Evolutionary conservation across 176 grass and related monocot species (phyloP), one percentile per base, ranked within the genome.

Genomic region (Oropetium thomaeum): DNA sequence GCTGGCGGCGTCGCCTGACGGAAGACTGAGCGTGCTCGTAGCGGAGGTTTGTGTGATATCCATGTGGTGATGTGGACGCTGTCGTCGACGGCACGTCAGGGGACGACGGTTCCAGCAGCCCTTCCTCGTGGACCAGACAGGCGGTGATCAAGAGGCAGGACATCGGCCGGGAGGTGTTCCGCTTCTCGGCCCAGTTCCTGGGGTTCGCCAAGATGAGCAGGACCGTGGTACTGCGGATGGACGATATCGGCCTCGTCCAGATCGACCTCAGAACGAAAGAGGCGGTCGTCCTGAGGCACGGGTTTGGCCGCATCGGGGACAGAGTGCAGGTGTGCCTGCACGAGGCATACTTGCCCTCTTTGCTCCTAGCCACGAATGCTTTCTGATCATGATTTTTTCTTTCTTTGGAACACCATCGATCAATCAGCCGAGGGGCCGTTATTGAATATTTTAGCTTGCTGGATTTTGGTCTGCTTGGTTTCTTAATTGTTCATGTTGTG

Each of bases 141-240:
- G 55, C 19, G 35, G 48, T 47, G 51, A 49, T 79, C 22, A 17
- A 13, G 16, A 19, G n/a, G 60, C n/a, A 1, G 7, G 33, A 0
- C 58, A 40, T 74, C 13, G 28, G 5, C 15, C 13, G 39, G 51
- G 29, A 4, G n/a, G 8, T 20, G 10, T 0, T 16, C 25, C 2
- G 16, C 20, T 29, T 0, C 5, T 20, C 49, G 48, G 27, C 48
- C 0, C 0, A 1, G 8, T 51, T 83, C 17, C 1, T 13, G 19
- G 72, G 41, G 3, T 83, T 76, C 73, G 55, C 55, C 13, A 65
- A 84, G 66, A 4, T 58, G 44, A 84, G 55, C 25, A 8, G 65
- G 42, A 43, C 27, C 3, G 65, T 53, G 71, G 0, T 68, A 4
- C 20, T 82, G 29, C 8, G 23, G 12, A 44, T 74, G 47, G 10